Evolutionary conservation across 441 rosid species (phyloP).

Genomic region (Corymbia calophylla): DNA sequence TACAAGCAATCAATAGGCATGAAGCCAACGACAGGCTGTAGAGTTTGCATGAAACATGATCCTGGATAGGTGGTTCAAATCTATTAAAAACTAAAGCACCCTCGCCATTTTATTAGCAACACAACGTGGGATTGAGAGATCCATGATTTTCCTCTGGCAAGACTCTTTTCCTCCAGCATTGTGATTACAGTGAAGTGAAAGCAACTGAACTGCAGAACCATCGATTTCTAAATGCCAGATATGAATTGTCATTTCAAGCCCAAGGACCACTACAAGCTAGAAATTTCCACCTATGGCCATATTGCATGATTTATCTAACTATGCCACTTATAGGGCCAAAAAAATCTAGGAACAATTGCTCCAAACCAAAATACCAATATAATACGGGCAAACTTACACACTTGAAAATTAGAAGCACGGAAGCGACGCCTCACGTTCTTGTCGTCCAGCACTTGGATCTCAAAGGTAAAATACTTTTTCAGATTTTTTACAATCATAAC

Average conservation of each 20-base stretch:
- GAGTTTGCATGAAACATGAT: background rate
- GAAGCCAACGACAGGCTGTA: background rate
- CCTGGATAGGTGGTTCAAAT: background rate
- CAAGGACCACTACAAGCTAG: background rate
- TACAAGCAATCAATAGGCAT: background rate
- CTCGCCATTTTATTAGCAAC: background rate
- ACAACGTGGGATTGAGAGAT: background rate
- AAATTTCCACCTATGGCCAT: background rate
- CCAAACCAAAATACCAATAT: background rate
- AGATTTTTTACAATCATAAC: constrained; percentile 82
- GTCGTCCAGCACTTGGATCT: constrained; percentile 90
- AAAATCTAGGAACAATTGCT: background rate
- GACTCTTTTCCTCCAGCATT: background rate
- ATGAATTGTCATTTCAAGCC: background rate
- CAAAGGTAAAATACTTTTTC: constrained; percentile 87
- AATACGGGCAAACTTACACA: constrained; percentile 59
- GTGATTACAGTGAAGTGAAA: background rate
- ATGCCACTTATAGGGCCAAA: background rate
- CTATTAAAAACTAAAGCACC: background rate
- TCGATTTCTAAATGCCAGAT: background rate
- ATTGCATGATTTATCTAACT: background rate
- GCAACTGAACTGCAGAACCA: background rate
- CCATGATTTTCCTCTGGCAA: background rate
- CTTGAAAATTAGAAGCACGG: constrained; percentile 96
- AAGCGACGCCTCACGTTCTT: constrained; percentile 92